phyloP scores from a whole-genome alignment of 352 stramenopile genomes.

The Paralagenidium karlingii region DNA sequence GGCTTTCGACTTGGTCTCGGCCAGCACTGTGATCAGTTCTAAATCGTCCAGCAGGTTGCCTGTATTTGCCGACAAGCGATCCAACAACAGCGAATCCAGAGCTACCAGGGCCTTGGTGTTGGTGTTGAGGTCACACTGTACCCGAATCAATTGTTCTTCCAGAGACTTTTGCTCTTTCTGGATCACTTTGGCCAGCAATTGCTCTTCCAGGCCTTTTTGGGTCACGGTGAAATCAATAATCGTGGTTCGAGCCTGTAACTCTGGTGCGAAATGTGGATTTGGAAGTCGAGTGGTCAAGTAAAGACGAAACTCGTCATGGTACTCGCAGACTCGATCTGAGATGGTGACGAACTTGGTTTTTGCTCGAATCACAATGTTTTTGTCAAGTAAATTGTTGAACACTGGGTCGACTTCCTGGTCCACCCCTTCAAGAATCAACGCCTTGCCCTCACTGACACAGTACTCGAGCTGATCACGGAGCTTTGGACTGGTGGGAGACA shows the following conservation, averaged over 20 bases:
- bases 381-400: conserved; percentile 49
- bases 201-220: conserved; percentile 82
- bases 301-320: conserved; percentile 43
- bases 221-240: conserved; percentile 89
- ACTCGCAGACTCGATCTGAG: conserved; percentile 54
- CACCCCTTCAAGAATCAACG: conserved; percentile 71
- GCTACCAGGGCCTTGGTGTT: conserved; percentile 82
- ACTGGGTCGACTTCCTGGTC: conserved; percentile 48
- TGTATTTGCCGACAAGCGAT: conserved; percentile 75
- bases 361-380: conserved; percentile 39
- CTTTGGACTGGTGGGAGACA: conserved; percentile 46
- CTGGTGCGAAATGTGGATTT: conserved; percentile 57
- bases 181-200: conserved; percentile 85
- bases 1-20: conserved; percentile 83
- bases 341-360: conserved; percentile 60
- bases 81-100: conserved; percentile 77
- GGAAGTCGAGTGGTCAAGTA: conserved; percentile 55
- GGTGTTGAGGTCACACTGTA: conserved; percentile 70
- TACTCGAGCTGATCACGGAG: conserved; percentile 80
- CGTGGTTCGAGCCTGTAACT: conserved; percentile 49
- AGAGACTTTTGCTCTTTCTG: conserved; percentile 84
- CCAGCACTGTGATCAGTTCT: conserved; percentile 77
- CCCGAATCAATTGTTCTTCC: conserved; percentile 81
- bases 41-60: conserved; percentile 83
- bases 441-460: conserved; percentile 78